These are phyloP conservation scores for Myxozyma neotropica DNA, from an alignment of 805 yeast genomes.

Conservation along the genomic window DNA sequence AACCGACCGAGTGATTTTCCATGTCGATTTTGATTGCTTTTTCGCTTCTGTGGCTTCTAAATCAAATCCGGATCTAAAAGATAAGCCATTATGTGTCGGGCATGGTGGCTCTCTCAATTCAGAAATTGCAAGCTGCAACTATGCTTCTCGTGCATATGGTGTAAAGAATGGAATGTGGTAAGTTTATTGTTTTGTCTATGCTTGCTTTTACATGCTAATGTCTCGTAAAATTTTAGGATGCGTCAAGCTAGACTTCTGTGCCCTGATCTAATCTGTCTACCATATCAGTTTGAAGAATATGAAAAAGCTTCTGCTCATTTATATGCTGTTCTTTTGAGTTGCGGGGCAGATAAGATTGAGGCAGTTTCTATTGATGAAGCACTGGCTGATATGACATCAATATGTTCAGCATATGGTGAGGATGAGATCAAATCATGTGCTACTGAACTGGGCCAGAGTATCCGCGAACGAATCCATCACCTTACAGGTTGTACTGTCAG, in stretches of 20 bases:
- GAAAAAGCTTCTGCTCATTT: constrained; percentile 65
- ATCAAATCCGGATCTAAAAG: constrained; percentile 56
- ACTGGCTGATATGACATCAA: constrained; percentile 62
- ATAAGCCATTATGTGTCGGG: constrained; percentile 65
- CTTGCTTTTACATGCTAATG: background rate
- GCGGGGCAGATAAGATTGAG: constrained; percentile 51
- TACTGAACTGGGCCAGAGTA: constrained; percentile 38
- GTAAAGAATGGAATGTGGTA: constrained; percentile 83
- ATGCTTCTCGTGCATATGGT: constrained; percentile 74
- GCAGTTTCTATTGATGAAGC: constrained; percentile 96
- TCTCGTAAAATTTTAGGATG: constrained; percentile 46
- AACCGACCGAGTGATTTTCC: constrained; percentile 53
- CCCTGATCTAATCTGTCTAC: constrained; percentile 62
- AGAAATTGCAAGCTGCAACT: constrained; percentile 91
- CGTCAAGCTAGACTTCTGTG: constrained; percentile 62
- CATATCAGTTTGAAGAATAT: constrained; percentile 75
- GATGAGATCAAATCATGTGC: constrained; percentile 36
- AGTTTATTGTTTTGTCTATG: background rate
- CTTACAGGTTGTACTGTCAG: constrained; percentile 70
- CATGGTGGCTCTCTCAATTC: constrained; percentile 53
- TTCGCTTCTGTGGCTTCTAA: constrained; percentile 84
- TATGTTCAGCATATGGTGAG: constrained; percentile 13
- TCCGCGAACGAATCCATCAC: constrained; percentile 48
- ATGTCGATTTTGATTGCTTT: constrained; percentile 92
- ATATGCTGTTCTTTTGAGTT: constrained; percentile 58